These are phyloP conservation scores for Crotalaria pallida DNA, from an alignment of 306 rosid species.

Conservation along the genomic window DNA sequence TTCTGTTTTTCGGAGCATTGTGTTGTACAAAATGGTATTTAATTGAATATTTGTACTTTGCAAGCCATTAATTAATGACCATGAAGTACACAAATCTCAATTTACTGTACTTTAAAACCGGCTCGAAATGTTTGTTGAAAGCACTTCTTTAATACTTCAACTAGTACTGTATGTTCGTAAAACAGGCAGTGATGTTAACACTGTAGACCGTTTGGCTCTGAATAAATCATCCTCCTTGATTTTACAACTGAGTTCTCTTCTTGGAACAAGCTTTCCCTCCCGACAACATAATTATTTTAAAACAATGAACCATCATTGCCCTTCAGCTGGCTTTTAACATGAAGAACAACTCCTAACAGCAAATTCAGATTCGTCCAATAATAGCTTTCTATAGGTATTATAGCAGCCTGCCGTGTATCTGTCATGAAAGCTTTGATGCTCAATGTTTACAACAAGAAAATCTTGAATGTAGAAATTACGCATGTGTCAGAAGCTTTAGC, in stretches of 20 bases:
- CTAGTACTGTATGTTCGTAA: not conserved
- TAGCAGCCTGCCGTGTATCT: not conserved
- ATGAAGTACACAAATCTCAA: not conserved
- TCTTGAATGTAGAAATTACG: not conserved
- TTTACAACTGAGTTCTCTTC: not conserved
- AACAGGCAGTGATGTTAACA: not conserved
- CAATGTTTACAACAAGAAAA: not conserved
- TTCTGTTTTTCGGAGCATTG: slow-evolving; percentile 23
- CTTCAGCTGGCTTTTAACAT: not conserved
- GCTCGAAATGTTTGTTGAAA: not conserved
- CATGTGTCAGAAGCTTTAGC: slow-evolving; percentile 4
- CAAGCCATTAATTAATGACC: not conserved
- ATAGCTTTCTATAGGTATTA: not conserved
- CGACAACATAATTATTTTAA: not conserved
- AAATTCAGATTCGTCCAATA: not conserved
- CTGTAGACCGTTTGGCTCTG: too few relatives aligned
- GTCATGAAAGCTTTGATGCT: not conserved
- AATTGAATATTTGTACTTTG: slow-evolving; percentile 22
- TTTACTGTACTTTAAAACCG: not conserved
- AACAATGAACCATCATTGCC: not conserved
- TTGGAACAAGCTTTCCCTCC: not conserved
- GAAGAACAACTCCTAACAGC: not conserved
- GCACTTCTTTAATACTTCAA: not conserved
- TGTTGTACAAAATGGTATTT: slow-evolving; percentile 45
- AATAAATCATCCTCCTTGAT: not conserved